phyloP scores from a whole-genome alignment of 441 rosid species.

The Jatropha multifida region DNA sequence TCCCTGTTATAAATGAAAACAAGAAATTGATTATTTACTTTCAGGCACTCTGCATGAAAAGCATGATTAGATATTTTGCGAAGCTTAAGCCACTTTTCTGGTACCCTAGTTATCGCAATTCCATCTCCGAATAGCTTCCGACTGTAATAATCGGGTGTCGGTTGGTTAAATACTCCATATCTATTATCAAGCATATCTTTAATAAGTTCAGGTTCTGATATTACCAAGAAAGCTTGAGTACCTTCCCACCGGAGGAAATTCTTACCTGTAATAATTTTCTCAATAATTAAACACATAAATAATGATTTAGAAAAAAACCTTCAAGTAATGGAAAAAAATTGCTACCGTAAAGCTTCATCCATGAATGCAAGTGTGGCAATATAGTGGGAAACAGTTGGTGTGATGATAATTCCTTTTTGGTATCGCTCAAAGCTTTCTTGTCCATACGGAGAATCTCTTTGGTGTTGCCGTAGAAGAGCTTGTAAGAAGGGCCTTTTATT shows the following conservation, averaged over 20 bases:
- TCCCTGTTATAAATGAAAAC: neutral
- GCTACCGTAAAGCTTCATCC: conserved; percentile 18
- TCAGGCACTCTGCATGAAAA: conserved; percentile 27
- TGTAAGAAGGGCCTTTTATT: conserved; percentile 40
- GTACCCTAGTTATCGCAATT: neutral
- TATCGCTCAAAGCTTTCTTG: conserved; percentile 3
- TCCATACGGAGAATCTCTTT: conserved; percentile 21
- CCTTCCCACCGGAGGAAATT: conserved; percentile 21
- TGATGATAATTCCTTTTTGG: conserved; percentile 26
- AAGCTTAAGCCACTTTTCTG: conserved; percentile 17
- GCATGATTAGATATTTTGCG: conserved; percentile 14
- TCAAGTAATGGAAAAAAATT: no score
- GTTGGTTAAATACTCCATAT: conserved; percentile 10
- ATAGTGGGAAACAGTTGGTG: conserved; percentile 25
- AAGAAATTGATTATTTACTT: neutral
- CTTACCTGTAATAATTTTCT: conserved; percentile 10
- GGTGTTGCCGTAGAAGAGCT: conserved; percentile 38
- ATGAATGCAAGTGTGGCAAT: conserved; percentile 33
- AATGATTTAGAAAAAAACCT: neutral
- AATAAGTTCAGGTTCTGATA: conserved; percentile 8
- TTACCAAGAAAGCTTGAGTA: conserved; percentile 7
- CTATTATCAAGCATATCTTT: conserved; percentile 15
- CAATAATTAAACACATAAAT: neutral
- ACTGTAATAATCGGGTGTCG: no score
- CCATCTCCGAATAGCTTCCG: conserved; percentile 23